phyloP scores from a whole-genome alignment of 495 filamentous ascomycete species.

The Pyrenopolyporus hunteri region DNA sequence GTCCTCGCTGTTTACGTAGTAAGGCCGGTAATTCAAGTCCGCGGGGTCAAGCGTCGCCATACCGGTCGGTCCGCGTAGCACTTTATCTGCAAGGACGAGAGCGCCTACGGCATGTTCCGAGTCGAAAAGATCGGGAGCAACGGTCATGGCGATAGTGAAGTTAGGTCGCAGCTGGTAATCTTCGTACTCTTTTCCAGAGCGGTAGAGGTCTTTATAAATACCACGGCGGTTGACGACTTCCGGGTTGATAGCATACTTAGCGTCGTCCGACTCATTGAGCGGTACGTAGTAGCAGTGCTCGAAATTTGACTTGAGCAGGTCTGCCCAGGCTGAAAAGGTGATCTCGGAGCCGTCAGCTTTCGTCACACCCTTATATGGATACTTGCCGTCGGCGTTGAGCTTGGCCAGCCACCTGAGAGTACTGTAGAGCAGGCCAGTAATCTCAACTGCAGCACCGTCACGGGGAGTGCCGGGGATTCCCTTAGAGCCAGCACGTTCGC shows the following conservation, averaged over 20 bases:
- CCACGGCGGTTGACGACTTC: slow-evolving; percentile 83
- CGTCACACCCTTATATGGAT: slow-evolving; percentile 73
- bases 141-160: slow-evolving; percentile 94
- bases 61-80: slow-evolving; percentile 83
- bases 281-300: slow-evolving; percentile 91
- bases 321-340: slow-evolving; percentile 80
- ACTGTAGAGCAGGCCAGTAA: slow-evolving; percentile 90
- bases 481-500: slow-evolving; percentile 85
- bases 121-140: slow-evolving; percentile 86
- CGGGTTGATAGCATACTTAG: slow-evolving; percentile 78
- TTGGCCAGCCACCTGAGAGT: slow-evolving; percentile 77
- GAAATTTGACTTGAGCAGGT: slow-evolving; percentile 81
- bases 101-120: slow-evolving; percentile 75
- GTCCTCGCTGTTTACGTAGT: slow-evolving; percentile 96
- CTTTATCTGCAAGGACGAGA: slow-evolving; percentile 77
- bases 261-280: slow-evolving; percentile 66
- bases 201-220: slow-evolving; percentile 97
- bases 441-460: slow-evolving; percentile 94
- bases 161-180: slow-evolving; percentile 97
- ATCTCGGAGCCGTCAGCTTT: slow-evolving; percentile 64
- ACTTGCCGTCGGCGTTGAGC: slow-evolving; percentile 69
- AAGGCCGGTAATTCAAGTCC: slow-evolving; percentile 89
- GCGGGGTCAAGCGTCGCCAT: slow-evolving; percentile 94
- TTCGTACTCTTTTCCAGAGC: slow-evolving; percentile 90
- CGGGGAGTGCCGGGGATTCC: slow-evolving; percentile 94